A percentile compares a stretch with the other conserved stretches of the same genome.
These are phyloP conservation scores for Aspergillus carbonarius DNA, from an alignment of 2,329 filamentous ascomycete species.

Conservation along the genomic window DNA sequence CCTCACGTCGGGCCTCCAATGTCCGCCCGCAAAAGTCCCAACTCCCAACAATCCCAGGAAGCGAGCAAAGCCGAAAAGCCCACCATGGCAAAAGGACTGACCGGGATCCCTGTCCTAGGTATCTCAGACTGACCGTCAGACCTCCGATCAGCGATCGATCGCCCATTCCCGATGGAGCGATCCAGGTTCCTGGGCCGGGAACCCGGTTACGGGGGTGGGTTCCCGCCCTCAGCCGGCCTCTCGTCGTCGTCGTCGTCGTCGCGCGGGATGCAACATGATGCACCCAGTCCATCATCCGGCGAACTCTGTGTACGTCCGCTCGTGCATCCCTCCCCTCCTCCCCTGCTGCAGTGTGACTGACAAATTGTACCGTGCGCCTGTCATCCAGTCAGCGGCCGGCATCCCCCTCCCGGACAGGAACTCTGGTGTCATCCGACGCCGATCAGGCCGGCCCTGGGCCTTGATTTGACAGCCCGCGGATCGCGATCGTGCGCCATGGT, in stretches of 20 bases:
- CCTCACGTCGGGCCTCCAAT: neutral
- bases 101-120: neutral
- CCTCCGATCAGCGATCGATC: slow-evolving; percentile 6
- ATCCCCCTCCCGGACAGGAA: neutral
- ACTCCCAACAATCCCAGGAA: neutral
- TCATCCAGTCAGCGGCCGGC: neutral
- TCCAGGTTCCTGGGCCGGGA: slow-evolving; percentile 8
- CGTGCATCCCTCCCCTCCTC: no score
- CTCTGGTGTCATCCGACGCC: neutral
- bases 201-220: slow-evolving; percentile 2
- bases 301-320: slow-evolving; percentile 4
- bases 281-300: slow-evolving; percentile 3
- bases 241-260: neutral
- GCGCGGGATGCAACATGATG: neutral
- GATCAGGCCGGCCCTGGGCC: neutral
- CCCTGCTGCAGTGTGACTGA: slow-evolving; percentile 5
- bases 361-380: neutral
- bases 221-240: neutral
- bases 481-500: neutral
- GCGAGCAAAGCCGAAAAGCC: neutral
- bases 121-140: no score
- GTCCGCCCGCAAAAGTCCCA: neutral
- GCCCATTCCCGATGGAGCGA: neutral
- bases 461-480: neutral
- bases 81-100: neutral